phyloP scores from a whole-genome alignment of 306 rosid species.

The Boehmeria nivea region DNA sequence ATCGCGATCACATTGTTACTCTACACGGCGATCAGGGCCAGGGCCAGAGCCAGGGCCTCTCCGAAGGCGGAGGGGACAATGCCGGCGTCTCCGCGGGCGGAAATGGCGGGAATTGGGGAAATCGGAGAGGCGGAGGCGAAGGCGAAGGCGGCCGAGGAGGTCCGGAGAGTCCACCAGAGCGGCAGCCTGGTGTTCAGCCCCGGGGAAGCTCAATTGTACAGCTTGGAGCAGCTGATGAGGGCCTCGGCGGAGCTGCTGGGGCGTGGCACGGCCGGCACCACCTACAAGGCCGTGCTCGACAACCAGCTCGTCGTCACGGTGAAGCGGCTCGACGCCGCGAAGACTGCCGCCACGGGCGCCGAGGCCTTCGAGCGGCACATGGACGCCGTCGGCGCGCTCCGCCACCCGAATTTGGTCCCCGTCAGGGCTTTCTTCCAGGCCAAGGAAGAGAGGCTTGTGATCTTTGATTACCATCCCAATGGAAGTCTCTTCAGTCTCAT shows the following conservation, averaged over 20 bases:
- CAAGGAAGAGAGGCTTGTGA: constrained; percentile 73
- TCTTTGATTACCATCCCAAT: constrained; percentile 78
- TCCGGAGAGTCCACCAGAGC: constrained; percentile 33
- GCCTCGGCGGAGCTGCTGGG: constrained; percentile 94
- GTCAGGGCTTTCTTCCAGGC: constrained; percentile 85
- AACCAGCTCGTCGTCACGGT: constrained; percentile 59
- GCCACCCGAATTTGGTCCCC: constrained; percentile 81
- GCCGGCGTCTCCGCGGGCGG: not conserved
- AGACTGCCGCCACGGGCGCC: constrained; percentile 41
- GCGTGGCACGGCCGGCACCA: constrained; percentile 72
- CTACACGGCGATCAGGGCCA: constrained; percentile 24
- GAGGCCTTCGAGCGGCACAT: constrained; percentile 60
- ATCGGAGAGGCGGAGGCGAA: constrained; percentile 16
- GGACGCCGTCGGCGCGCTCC: constrained; percentile 57
- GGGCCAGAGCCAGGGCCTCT: not conserved
- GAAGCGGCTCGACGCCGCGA: constrained; percentile 73
- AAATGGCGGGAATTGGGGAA: not conserved
- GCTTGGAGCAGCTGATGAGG: constrained; percentile 74
- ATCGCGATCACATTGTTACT: constrained; percentile 25
- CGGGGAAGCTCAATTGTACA: constrained; percentile 57
- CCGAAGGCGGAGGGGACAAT: constrained; percentile 9
- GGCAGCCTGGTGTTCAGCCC: constrained; percentile 62
- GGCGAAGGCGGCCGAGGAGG: constrained; percentile 31
- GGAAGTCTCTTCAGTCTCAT: constrained; percentile 85
- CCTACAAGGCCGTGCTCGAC: constrained; percentile 84